Evolutionary conservation across 805 yeast species (phyloP), one percentile per base, ranked within the genome.

Genomic region (Kuraishia floccosa): DNA sequence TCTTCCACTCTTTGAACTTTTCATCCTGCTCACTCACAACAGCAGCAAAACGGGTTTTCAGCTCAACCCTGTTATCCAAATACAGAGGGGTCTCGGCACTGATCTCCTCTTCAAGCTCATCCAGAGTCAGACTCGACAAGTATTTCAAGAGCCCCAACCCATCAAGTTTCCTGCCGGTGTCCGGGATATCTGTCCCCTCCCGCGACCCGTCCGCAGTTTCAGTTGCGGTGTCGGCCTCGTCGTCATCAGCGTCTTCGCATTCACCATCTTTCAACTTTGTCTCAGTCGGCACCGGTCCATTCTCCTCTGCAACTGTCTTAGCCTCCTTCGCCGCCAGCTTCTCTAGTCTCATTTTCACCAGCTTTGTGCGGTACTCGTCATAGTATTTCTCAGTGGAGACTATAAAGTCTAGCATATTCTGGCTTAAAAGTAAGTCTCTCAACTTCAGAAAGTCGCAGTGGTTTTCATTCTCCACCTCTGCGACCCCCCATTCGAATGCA

Each of bases 401-500:
- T 25, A 84, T 73, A 40, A 87, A 65, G 46, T 86, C 95, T 30
- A 81, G 67, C 79, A 84, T 69, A 52, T 83, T 69, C 14, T 75
- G 65, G 16, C 76, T 65, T 54, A 87, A 61, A 30, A 87, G 56
- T 24, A 84, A 54, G 22, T 73, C 66, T 40, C 83, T 70, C 39
- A 87, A 62, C 37, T 63, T 63, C 18, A 54, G 39, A 46, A 85
- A 85, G 49, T 89, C 96, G 54, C 94, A 83, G 51, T 80, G 86
- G 6, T 58, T 52, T 13, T 67, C 68, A 49, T 84, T 78, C 46
- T 82, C 94, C 25, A 83, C 80, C 47, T 86, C 94, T 10, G 83
- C 82, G 15, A 70, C 52, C 1, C 96, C 96, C 96, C 96, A 87
- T 12, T 60, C 65, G 56, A 85, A 87, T 46, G 67, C 65, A 45